These are phyloP conservation scores for Alternaria hordeiaustralica DNA, from an alignment of 2,329 filamentous ascomycete species.

Conservation along the genomic window DNA sequence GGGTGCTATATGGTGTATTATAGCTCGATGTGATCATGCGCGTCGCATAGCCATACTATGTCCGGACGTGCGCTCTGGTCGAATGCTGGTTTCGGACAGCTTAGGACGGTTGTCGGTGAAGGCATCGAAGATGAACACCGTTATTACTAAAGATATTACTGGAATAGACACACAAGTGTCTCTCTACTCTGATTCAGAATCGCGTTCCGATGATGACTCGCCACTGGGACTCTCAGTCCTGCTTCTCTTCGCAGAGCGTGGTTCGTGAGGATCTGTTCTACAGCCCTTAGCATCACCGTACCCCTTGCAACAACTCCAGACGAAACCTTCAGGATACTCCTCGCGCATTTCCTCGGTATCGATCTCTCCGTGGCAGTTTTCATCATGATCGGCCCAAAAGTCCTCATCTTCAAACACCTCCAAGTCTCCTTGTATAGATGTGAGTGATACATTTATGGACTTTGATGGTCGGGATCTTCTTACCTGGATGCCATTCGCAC, in stretches of 20 bases:
- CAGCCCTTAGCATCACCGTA: not conserved
- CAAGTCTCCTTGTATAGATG: no score
- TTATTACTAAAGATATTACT: not conserved
- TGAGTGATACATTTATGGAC: no score
- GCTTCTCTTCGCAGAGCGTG: not conserved
- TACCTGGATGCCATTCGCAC: not conserved
- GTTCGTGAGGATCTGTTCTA: not conserved
- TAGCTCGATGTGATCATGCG: not conserved
- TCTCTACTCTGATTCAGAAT: not conserved
- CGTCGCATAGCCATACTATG: not conserved
- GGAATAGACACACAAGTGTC: not conserved
- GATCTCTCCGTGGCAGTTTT: not conserved
- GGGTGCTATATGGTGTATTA: not conserved
- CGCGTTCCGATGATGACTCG: not conserved
- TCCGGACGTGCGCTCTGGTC: not conserved
- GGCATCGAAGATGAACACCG: not conserved
- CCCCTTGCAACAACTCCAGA: not conserved
- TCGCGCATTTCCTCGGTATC: not conserved
- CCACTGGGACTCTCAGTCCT: not conserved
- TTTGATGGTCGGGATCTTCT: not conserved
- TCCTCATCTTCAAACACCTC: not conserved
- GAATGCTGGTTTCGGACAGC: not conserved
- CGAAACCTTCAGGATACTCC: not conserved
- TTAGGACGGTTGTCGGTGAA: not conserved
- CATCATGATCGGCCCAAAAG: not conserved